Base-by-base conservation (phyloP, 2,329 filamentous ascomycete species). In the Epicoccum sorghinum region DNA sequence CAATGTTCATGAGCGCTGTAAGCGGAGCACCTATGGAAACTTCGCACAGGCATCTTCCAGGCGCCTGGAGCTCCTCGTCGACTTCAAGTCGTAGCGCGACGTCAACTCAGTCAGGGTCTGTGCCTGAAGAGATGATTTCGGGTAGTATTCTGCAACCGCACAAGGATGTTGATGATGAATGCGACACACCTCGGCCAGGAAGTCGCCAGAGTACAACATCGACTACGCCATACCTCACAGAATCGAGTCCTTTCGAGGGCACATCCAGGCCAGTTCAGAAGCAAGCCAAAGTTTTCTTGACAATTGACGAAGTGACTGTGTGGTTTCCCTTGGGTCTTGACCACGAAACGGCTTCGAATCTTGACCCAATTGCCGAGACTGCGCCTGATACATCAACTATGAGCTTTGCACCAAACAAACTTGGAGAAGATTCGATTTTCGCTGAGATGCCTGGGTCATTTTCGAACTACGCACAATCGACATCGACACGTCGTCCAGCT, bases 1-100 rank as follows among this genome's bases (percentile, higher is more conserved):
- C 91, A 71, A 90, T 96, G 87, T 96, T 95, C 65, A 88, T 92
- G 86, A 93, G 86, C 66, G 85, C 83, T 9, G 77, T 86, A 50
- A 85, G 82, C 53, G 73, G 76, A 33, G 69, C 68, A 8, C 69
- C 72, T 23, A 56, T 46, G 3, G 47, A 51, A 35, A 53, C 62
- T 8, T 63, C 64, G 23, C 62, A 52, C 5, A 55, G 49, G 24
- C 58, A 69, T 35, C 61, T 80, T 38, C 78, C 78, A 24, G 78
- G 78, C 23, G 75, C 73, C 7, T 80, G 78, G 78, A 71, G 72
- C 37, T 73, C 72, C 14, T 61, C 70, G 55, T 61, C 74, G 3
- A 66, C 52, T 4, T 75, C 70, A 41, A 74, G 70, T 41, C 66
- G 62, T 37, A 65, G 61, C 23, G 65, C 66, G 12, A 56, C 27